Base-by-base conservation (phyloP, 2,329 filamentous ascomycete genomes). In the Diaporthe humulicola region DNA sequence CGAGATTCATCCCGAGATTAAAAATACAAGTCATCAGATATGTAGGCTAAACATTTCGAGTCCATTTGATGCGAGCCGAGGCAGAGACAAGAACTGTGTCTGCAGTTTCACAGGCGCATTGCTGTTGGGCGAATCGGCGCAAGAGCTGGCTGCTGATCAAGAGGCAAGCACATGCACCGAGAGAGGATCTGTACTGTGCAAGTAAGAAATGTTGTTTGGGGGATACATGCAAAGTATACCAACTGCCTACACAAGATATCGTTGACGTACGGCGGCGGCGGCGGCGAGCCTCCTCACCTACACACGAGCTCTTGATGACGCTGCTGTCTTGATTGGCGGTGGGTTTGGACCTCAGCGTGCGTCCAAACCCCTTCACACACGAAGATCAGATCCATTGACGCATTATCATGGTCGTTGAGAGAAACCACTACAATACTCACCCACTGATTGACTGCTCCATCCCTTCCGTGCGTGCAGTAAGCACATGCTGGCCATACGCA, bases 1-100 rank as follows among this genome's bases (percentile, higher is more conserved):
- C n/a, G 64, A 69, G 48, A 69, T 69, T 69, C 64, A 25, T 69
- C 64, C 64, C 64, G 64, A 69, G 33, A 54, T 69, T 15, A n/a
- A 69, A 40, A 54, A 14, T 28, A 28, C 33, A 54, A 54, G 64
- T 25, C 64, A 54, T 28, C 64, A 38, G 4, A 69, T 28, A 69
- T 69, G 64, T 54, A 52, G 48, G 33, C 64, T 54, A 69, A 40
- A 54, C 64, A 69, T 28, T 67, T 69, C 48, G 30, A 14, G 48
- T 54, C 64, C 2, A 69, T 69, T 54, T 22, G 48, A 69, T 69
- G 64, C 48, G 64, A 69, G 64, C 48, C 64, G 64, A 69, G 64
- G 64, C 48, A 69, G 64, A 22, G 48, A 69, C 14, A 40, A 36
- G 64, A 69, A 69, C 64, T 69, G n/a, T 69, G 64, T 69, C 64